Evolutionary conservation across 2,329 filamentous ascomycete genomes (phyloP).

Genomic region (Penicillium sp.): DNA sequence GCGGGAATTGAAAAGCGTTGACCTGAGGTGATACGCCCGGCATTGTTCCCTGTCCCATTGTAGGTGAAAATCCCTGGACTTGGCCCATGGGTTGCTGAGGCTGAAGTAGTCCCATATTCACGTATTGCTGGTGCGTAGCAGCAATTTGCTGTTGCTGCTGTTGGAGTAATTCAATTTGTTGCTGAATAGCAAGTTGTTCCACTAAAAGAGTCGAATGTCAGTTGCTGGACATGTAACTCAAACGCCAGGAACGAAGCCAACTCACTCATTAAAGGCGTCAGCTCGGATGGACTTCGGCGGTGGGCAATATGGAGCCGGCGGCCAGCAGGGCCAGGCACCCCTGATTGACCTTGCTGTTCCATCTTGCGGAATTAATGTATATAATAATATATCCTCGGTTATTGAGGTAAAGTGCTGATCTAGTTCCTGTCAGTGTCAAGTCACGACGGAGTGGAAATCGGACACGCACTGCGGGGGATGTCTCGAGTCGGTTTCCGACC

Average conservation of each 20-base stretch:
- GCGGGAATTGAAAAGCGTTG: conserved; percentile 81
- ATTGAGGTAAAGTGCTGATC: neutral
- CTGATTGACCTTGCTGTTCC: conserved; percentile 61
- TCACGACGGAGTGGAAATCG: neutral
- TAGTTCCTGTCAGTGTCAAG: neutral
- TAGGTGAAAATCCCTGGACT: conserved; percentile 66
- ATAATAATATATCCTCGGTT: conserved; percentile 4
- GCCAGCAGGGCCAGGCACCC: conserved; percentile 66
- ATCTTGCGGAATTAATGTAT: conserved; percentile 40
- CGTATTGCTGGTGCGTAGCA: conserved; percentile 93
- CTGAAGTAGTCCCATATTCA: conserved; percentile 93
- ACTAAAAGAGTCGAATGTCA: conserved; percentile 51
- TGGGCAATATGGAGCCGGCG: conserved; percentile 96
- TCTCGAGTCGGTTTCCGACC: conserved; percentile 26
- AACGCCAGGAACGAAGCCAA: conserved; percentile 27
- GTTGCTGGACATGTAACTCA: conserved; percentile 43
- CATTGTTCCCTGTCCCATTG: conserved; percentile 62
- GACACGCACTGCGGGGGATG: conserved; percentile 24
- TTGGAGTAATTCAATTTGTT: conserved; percentile 95
- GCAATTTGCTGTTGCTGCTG: conserved; percentile 98
- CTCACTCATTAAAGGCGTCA: conserved; percentile 97
- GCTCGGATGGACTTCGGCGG: conserved; percentile 91
- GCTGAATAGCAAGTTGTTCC: conserved; percentile 96
- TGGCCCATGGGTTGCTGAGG: conserved; percentile 75
- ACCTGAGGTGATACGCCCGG: conserved; percentile 70